Percentiles rank a stretch among this genome's conserved stretches.
Evolutionary conservation across 2,329 filamentous ascomycete genomes (phyloP).

Genomic region (Aspergillus quadrilineatus): DNA sequence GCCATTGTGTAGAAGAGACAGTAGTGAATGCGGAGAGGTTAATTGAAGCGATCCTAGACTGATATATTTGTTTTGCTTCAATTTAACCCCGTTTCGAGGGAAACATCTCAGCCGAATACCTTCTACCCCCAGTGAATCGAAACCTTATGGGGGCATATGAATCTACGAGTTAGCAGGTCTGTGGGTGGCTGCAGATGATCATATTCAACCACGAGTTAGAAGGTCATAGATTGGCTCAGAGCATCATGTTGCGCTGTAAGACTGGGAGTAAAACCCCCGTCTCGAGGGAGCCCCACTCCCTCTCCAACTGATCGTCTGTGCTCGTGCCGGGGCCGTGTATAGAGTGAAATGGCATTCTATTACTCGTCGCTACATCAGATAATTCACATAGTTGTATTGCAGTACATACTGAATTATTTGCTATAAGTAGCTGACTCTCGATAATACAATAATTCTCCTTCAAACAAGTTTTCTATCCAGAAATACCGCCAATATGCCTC

Average conservation of each 20-base stretch:
- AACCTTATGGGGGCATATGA: neutral
- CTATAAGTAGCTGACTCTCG: neutral
- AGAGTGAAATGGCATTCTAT: neutral
- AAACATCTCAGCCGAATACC: too few relatives aligned
- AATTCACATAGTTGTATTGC: neutral
- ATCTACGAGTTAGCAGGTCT: neutral
- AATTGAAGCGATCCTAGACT: too few relatives aligned
- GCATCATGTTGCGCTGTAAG: too few relatives aligned
- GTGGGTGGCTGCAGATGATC: neutral
- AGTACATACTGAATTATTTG: neutral
- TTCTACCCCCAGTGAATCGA: too few relatives aligned
- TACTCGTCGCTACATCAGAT: neutral
- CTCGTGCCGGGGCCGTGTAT: slow-evolving; percentile 6
- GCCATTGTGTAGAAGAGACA: slow-evolving; percentile 9
- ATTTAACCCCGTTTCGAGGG: too few relatives aligned
- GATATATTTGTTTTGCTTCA: too few relatives aligned
- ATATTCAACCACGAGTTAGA: neutral
- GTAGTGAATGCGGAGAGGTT: neutral
- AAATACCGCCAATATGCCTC: slow-evolving; percentile 1
- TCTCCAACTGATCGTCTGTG: neutral
- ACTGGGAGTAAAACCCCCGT: neutral
- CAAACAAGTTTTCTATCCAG: neutral
- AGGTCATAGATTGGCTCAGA: neutral
- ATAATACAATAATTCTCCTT: neutral
- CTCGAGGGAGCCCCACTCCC: slow-evolving; percentile 1